Evolutionary conservation across 306 rosid genomes (phyloP).

Genomic region (Biancaea sappan): DNA sequence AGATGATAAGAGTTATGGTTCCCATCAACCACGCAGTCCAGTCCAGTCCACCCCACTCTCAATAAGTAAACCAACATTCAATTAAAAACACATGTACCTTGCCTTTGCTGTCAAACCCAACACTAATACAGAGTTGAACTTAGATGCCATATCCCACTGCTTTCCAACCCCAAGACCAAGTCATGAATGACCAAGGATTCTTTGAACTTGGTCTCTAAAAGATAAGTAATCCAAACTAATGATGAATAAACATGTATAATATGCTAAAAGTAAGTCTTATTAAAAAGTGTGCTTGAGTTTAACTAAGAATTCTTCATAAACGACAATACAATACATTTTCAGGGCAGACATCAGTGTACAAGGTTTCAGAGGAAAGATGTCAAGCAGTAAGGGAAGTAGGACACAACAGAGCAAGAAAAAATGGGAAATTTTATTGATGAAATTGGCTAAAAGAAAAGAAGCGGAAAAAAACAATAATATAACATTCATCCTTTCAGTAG

Average conservation of each 20-base stretch:
- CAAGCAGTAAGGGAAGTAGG: background rate
- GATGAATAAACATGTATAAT: no score
- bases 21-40: slow-evolving; percentile 41
- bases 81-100: slow-evolving; percentile 29
- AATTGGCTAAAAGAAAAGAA: slow-evolving; percentile 39
- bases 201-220: background rate
- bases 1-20: slow-evolving; percentile 32
- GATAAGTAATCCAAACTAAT: background rate
- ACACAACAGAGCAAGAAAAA: background rate
- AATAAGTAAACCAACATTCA: slow-evolving; percentile 17
- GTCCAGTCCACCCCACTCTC: slow-evolving; percentile 6
- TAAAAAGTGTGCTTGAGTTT: no score
- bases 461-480: slow-evolving; percentile 20
- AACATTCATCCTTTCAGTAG: slow-evolving; percentile 52
- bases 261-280: no score
- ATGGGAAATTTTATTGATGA: slow-evolving; percentile 48
- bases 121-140: slow-evolving; percentile 15
- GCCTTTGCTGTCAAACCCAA: slow-evolving; percentile 2
- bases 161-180: slow-evolving; percentile 13
- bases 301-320: background rate
- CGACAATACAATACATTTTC: background rate
- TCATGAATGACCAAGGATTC: slow-evolving; percentile 16
- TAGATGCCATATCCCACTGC: slow-evolving; percentile 29
- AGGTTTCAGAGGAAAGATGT: background rate
- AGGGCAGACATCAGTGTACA: background rate